Percentiles rank a stretch among this genome's conserved stretches.
Conservation (phyloP, 2,329 filamentous ascomycete genomes). For the Pyricularia grisea region DNA sequence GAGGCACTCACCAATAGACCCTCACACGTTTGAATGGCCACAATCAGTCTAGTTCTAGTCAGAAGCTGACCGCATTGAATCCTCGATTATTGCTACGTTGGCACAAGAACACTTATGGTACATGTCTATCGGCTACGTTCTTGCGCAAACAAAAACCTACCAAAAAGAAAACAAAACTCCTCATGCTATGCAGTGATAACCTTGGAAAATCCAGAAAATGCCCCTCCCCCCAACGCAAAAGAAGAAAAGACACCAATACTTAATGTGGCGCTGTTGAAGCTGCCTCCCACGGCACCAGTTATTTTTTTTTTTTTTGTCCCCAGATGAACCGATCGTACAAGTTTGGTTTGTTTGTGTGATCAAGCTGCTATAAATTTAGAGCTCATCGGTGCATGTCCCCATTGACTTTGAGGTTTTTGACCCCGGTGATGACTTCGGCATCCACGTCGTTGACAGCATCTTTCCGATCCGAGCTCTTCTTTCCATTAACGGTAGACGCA, state of each 20-base stretch:
- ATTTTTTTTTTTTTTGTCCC: neutral
- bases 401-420: constrained; percentile 42
- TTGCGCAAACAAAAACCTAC: neutral
- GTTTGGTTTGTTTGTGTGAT: neutral
- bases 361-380: neutral
- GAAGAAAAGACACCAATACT: neutral
- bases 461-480: neutral
- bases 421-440: constrained; percentile 50
- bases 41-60: neutral
- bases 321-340: neutral
- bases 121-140: neutral
- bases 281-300: neutral
- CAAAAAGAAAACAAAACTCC: constrained; percentile 1
- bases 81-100: neutral
- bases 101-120: neutral
- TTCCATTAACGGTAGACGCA: constrained; percentile 10
- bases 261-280: constrained; percentile 1
- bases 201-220: neutral
- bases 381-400: constrained; percentile 17
- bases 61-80: neutral
- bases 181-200: constrained; percentile 6
- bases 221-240: neutral
- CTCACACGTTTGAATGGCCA: too few species aligned
- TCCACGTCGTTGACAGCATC: constrained; percentile 28
- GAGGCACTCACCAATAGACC: too few species aligned